These are phyloP conservation scores for Castanea crenata DNA, from an alignment of 306 rosid genomes.

Conservation along the genomic window DNA sequence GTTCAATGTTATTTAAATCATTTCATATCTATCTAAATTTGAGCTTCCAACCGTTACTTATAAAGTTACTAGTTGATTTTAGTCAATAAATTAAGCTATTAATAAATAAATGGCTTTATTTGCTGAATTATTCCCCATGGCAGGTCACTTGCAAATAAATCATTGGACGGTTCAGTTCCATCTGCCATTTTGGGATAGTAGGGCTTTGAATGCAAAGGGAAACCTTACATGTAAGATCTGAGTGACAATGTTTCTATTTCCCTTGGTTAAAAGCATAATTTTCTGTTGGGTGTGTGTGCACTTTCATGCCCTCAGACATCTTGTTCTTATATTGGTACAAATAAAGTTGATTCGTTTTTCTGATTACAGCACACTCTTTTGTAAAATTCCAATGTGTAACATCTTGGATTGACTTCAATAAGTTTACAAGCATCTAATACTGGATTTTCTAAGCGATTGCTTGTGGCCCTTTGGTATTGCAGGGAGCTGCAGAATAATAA, in stretches of 20 bases:
- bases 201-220: slow-evolving; percentile 33
- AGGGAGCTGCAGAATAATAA: slow-evolving; percentile 81
- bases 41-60: not conserved
- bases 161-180: slow-evolving; percentile 58
- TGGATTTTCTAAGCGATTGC: slow-evolving; percentile 14
- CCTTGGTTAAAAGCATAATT: not conserved
- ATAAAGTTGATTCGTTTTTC: not conserved
- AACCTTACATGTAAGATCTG: slow-evolving; percentile 61
- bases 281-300: not conserved
- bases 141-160: slow-evolving; percentile 88
- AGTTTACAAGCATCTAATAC: not conserved
- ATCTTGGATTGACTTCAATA: not conserved
- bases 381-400: not conserved
- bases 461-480: slow-evolving; percentile 33
- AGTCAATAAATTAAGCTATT: slow-evolving; percentile 6
- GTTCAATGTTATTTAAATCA: not conserved
- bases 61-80: not conserved
- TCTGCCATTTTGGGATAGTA: slow-evolving; percentile 69
- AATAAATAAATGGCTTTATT: slow-evolving; percentile 10
- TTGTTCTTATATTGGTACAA: slow-evolving; percentile 14
- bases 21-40: not conserved
- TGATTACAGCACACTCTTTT: not conserved
- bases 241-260: slow-evolving; percentile 14
- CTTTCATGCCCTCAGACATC: not conserved
- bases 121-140: slow-evolving; percentile 7